Base-by-base conservation (phyloP, 257 asterid genomes). In the Nicotiana undulata region DNA sequence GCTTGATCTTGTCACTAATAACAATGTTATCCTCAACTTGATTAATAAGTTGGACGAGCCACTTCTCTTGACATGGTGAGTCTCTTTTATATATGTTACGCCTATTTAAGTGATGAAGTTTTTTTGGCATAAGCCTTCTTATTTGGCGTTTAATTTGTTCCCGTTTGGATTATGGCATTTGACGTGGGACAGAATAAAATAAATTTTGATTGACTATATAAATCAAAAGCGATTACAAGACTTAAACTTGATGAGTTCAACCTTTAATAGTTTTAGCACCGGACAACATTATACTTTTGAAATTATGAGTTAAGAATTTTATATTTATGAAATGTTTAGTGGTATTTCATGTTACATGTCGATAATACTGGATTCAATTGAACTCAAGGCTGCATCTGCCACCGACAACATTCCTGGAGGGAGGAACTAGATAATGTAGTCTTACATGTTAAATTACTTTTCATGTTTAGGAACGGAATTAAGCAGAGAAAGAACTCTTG, bases 401-500 rank as follows among this genome's bases (percentile, higher is more conserved):
- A 7, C 46, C 11, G 3, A 8, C 10, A 6, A 10, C 46, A 37
- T 37, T 37, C 76, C n/a, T 37, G 32, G 7, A 10, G 26, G 4
- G 78, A 72, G 15, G 60, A 13, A 58, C 60, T 46, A 0, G 60
- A 72, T 44, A 46, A 2, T 5, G 37, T 16, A 72, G 24, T 3
- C 37, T 72, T 72, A 72, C 15, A 46, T 46, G 11, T 49, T 20
- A 24, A 13, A 46, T 15, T 46, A 12, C 40, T 79, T 44, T 10
- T 58, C 16, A 79, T 76, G 40, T 28, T 44, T 87, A 92, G 96
- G 97, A 91, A 93, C 75, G 97, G 96, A 31, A 91, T 93, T 80
- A 93, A 91, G 59, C 96, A 93, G 85, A 91, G 96, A 81, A 93
- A 93, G 89, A 93, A 93, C 79, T 91, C 94, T 13, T 93, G 97